phyloP scores from a whole-genome alignment of 2,329 filamentous ascomycete species.

The Anthostomella pinea region DNA sequence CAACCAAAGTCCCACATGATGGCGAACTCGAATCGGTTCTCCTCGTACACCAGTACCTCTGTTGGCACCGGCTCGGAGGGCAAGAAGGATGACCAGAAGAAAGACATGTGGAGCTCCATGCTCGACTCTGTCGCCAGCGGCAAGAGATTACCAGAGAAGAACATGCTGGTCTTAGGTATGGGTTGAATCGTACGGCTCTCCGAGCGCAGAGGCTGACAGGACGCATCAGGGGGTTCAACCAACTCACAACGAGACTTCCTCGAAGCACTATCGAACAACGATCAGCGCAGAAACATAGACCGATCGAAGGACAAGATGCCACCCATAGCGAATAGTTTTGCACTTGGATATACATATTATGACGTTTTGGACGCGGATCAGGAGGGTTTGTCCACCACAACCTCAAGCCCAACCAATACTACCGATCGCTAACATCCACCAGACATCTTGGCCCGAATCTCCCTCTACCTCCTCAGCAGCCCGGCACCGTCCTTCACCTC shows the following conservation, averaged over 20 bases:
- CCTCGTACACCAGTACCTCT: constrained; percentile 56
- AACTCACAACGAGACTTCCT: constrained; percentile 84
- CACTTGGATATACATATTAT: constrained; percentile 91
- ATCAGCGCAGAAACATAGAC: constrained; percentile 52
- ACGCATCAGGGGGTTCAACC: constrained; percentile 66
- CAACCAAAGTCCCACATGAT: constrained; percentile 40
- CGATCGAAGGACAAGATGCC: constrained; percentile 60
- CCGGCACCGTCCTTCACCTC: constrained; percentile 80
- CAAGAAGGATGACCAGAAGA: constrained; percentile 69
- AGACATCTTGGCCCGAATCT: constrained; percentile 89
- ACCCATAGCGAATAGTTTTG: constrained; percentile 87
- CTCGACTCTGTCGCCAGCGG: constrained; percentile 86
- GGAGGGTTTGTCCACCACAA: constrained; percentile 63
- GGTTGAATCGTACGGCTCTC: constrained; percentile 2
- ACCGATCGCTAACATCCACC: constrained; percentile 17
- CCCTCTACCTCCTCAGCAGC: constrained; percentile 82
- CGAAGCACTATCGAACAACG: constrained; percentile 57
- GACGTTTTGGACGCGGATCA: constrained; percentile 92
- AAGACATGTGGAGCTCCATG: constrained; percentile 93
- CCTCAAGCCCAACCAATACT: constrained; percentile 33
- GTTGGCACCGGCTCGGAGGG: constrained; percentile 47
- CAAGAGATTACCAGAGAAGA: constrained; percentile 88
- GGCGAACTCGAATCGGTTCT: constrained; percentile 53
- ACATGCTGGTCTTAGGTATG: constrained; percentile 77
- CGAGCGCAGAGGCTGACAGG: constrained; percentile 27